Base-by-base conservation (phyloP, 495 filamentous ascomycete species). In the Symbiotaphrina buchneri region DNA sequence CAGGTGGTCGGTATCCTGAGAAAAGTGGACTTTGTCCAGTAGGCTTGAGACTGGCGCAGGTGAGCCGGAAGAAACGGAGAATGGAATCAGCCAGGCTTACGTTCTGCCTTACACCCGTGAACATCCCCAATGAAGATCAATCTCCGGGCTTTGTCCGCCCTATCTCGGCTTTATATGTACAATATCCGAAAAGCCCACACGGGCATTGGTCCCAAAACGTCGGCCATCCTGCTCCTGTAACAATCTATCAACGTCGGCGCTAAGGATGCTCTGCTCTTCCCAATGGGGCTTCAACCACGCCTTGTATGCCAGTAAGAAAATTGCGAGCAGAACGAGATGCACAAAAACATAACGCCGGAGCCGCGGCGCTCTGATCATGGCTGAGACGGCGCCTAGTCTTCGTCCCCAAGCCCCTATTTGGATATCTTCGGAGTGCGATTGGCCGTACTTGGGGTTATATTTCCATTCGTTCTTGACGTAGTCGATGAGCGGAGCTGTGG, bases 1-100 rank as follows among this genome's bases (percentile, higher is more conserved):
- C 6, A 94, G 58, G 41, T 90, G 78, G 49, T 97, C 87, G 13
- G 47, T 53, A 0, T 49, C 41, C 10, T 47, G 27, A 25, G 75
- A 51, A 48, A 78, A 93, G 2, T 58, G 43, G 4, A 77, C 52
- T 41, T 83, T 72, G 1, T 56, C 39, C 8, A 97, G 59, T 5
- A 97, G 61, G 20, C 20, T 27, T 11, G 28, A 2, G 14, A 34
- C 32, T 34, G 10, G 2, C 20, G 6, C 13, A 5, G 2, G 24
- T 32, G 22, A 32, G 32, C 5, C 10, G 13, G 3, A 8, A 4
- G n/a, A n/a, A n/a, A n/a, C n/a, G n/a, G n/a, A 25, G 22, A 25
- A 8, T 8, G 22, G 8, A 25, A 25, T 8, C 8, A 25, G 7
- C 8, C 13, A 25, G 14, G 16, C 30, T 6, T 10, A 32, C 34